Evolutionary conservation across 2,329 filamentous ascomycete species (phyloP).

Genomic region (Hawksworthiomyces lignivorus): DNA sequence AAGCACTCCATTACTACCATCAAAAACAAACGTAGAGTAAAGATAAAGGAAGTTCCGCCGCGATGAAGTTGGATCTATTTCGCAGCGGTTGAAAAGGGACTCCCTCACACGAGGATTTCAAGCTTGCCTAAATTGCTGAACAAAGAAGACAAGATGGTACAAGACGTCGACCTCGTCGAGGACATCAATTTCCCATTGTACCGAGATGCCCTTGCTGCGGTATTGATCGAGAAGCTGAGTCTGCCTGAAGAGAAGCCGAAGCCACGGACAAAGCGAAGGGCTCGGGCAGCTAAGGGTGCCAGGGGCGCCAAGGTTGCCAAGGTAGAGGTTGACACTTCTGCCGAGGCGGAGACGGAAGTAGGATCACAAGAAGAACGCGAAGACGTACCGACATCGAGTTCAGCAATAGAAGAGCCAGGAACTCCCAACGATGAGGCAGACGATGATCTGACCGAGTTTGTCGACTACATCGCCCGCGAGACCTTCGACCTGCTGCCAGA

Average conservation of each 20-base stretch:
- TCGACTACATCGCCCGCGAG: constrained; percentile 66
- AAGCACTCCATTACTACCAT: too few species aligned
- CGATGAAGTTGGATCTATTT: too few species aligned
- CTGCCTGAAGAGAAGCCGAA: constrained; percentile 16
- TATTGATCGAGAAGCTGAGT: constrained; percentile 56
- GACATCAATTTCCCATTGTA: constrained; percentile 60
- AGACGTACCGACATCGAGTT: constrained; percentile 20
- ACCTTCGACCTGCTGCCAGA: constrained; percentile 59
- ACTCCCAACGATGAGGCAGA: too few species aligned
- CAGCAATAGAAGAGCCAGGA: too few species aligned
- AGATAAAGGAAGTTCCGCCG: too few species aligned
- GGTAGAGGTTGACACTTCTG: too few species aligned
- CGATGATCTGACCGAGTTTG: constrained; percentile 71
- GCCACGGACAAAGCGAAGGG: neutral
- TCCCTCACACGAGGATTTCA: too few species aligned
- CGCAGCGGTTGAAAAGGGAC: too few species aligned
- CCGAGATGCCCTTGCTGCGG: constrained; percentile 64
- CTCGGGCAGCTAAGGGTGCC: too few species aligned
- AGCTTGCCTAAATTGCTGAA: too few species aligned
- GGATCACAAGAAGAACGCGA: neutral
- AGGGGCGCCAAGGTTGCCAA: too few species aligned
- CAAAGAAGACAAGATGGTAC: neutral
- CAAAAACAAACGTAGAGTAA: too few species aligned
- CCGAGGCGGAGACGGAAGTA: neutral
- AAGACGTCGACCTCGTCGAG: constrained; percentile 15